Evolutionary conservation across 495 filamentous ascomycete species (phyloP).

Genomic region (Daldinia bambusicola): DNA sequence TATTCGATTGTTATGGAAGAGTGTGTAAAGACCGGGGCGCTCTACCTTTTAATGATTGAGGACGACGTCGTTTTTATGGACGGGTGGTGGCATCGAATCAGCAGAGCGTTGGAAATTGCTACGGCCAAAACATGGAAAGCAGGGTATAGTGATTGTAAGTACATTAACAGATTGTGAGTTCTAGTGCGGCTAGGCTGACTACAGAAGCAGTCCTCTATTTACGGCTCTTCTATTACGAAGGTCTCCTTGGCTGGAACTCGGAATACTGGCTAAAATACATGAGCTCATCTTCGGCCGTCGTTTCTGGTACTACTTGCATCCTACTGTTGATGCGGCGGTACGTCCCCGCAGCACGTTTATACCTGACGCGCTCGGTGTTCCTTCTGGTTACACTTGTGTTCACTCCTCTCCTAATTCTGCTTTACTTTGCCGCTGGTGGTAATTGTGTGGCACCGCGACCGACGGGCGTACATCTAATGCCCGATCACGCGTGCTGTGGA

Average conservation of each 20-base stretch:
- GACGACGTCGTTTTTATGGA: conserved; percentile 65
- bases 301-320: conserved; percentile 14
- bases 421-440: conserved; percentile 53
- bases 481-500: conserved; percentile 57
- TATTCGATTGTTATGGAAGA: conserved; percentile 61
- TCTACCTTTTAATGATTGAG: conserved; percentile 65
- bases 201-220: conserved; percentile 57
- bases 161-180: background rate
- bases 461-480: conserved; percentile 58
- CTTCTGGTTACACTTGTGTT: conserved; percentile 34
- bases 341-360: conserved; percentile 17
- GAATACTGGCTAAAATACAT: conserved; percentile 61
- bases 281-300: conserved; percentile 45
- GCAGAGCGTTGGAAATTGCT: conserved; percentile 53
- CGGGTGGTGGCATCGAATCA: conserved; percentile 60
- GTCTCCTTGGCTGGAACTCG: conserved; percentile 65
- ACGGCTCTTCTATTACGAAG: conserved; percentile 68
- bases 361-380: conserved; percentile 29
- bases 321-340: conserved; percentile 24
- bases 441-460: conserved; percentile 40
- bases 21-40: conserved; percentile 58
- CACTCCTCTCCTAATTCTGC: conserved; percentile 44
- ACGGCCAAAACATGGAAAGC: conserved; percentile 35
- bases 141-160: conserved; percentile 34
- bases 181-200: background rate